These are phyloP conservation scores for Penicillium pancosmium DNA, from an alignment of 495 filamentous ascomycete species.

Conservation along the genomic window DNA sequence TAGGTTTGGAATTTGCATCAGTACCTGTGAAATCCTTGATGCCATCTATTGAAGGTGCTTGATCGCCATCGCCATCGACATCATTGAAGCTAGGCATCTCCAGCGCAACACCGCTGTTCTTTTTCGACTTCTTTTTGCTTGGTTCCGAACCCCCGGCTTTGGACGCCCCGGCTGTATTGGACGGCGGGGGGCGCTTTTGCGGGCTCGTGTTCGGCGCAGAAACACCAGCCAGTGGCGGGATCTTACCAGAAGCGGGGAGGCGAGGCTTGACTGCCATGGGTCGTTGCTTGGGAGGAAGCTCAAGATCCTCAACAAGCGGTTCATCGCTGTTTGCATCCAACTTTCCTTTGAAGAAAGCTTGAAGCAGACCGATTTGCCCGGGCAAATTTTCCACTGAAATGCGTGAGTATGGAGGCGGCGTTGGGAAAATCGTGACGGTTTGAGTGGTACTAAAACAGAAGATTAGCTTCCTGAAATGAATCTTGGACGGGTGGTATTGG, in stretches of 20 bases:
- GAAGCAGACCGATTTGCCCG: constrained; percentile 80
- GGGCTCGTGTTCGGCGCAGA: constrained; percentile 59
- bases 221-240: constrained; percentile 46
- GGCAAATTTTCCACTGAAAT: constrained; percentile 78
- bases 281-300: constrained; percentile 87
- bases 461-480: neutral
- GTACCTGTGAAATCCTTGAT: constrained; percentile 23
- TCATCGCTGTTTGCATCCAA: constrained; percentile 79
- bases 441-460: constrained; percentile 34
- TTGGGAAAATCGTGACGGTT: constrained; percentile 51
- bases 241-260: constrained; percentile 93
- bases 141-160: constrained; percentile 38
- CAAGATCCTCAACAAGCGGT: constrained; percentile 90
- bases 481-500: neutral
- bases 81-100: constrained; percentile 33
- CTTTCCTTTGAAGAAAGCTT: constrained; percentile 87
- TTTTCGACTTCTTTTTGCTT: constrained; percentile 53
- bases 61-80: constrained; percentile 38
- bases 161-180: constrained; percentile 22
- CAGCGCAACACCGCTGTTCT: constrained; percentile 42
- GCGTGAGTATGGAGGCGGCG: constrained; percentile 73
- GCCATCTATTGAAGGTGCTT: constrained; percentile 20
- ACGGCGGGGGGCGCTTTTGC: constrained; percentile 73
- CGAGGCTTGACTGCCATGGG: constrained; percentile 73
- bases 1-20: constrained; percentile 22